These are phyloP conservation scores for Fusarium equiseti DNA, from an alignment of 2,329 filamentous ascomycete species.

Conservation along the genomic window DNA sequence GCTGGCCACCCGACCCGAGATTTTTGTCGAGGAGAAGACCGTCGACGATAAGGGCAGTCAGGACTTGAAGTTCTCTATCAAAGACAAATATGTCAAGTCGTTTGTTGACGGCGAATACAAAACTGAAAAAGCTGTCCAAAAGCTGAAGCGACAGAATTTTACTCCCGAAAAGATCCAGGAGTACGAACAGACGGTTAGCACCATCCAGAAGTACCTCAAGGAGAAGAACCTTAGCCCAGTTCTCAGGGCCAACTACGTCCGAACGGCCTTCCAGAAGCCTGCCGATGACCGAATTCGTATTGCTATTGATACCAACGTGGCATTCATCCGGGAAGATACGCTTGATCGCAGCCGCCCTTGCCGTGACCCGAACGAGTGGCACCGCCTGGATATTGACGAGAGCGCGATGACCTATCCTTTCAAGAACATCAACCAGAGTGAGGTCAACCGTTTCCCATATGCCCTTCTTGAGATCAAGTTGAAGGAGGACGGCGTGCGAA, in stretches of 20 bases:
- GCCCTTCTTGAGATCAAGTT: slow-evolving; percentile 94
- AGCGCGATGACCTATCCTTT: slow-evolving; percentile 88
- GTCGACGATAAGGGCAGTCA: slow-evolving; percentile 81
- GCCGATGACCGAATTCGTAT: slow-evolving; percentile 90
- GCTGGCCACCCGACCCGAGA: slow-evolving; percentile 80
- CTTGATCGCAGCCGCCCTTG: slow-evolving; percentile 88
- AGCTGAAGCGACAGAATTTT: slow-evolving; percentile 83
- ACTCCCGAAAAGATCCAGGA: slow-evolving; percentile 73
- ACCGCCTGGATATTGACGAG: slow-evolving; percentile 89
- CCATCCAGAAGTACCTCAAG: slow-evolving; percentile 84
- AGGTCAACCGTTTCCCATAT: slow-evolving; percentile 91
- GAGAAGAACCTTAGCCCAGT: slow-evolving; percentile 84
- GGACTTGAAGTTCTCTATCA: slow-evolving; percentile 85
- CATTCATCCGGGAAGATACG: slow-evolving; percentile 83
- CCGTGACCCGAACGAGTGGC: slow-evolving; percentile 89
- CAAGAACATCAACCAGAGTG: slow-evolving; percentile 86
- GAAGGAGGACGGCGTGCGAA: slow-evolving; percentile 72
- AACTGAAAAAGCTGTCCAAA: slow-evolving; percentile 90
- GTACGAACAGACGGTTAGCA: slow-evolving; percentile 78
- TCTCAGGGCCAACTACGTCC: slow-evolving; percentile 90
- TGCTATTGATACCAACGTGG: slow-evolving; percentile 91
- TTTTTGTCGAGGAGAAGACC: slow-evolving; percentile 90
- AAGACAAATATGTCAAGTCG: slow-evolving; percentile 91
- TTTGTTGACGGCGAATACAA: slow-evolving; percentile 90
- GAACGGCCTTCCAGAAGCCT: slow-evolving; percentile 96